phyloP scores from a whole-genome alignment of 371 early-diverging fungal species.

The Rozella allomycis region DNA sequence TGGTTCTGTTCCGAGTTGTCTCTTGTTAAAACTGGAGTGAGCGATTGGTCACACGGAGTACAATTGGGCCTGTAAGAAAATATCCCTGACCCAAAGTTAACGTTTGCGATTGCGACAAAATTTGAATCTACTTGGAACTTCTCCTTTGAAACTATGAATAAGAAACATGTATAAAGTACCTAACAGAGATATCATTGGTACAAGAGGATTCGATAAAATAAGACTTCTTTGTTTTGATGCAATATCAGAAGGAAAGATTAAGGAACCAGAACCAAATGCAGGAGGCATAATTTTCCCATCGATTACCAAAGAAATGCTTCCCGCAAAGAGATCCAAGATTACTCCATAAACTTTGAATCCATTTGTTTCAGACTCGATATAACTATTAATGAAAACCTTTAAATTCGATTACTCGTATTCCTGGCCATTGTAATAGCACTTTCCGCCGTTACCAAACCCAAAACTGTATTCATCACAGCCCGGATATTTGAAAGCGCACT shows the following conservation, averaged over 20 bases:
- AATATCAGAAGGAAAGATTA: constrained; percentile 6
- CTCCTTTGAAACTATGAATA: too few relatives aligned
- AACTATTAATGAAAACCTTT: neutral
- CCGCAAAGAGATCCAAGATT: constrained; percentile 13
- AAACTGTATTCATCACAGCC: constrained; percentile 13
- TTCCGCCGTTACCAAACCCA: constrained; percentile 9
- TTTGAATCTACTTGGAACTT: too few relatives aligned
- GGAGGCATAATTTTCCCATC: constrained; percentile 7
- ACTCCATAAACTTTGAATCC: too few relatives aligned
- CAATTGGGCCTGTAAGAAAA: too few relatives aligned
- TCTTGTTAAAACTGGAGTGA: too few relatives aligned
- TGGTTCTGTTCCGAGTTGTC: too few relatives aligned
- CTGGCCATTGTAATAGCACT: constrained; percentile 2
- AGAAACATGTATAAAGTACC: too few relatives aligned
- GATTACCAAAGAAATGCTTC: constrained; percentile 9
- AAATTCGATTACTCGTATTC: neutral
- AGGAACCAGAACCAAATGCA: constrained; percentile 16
- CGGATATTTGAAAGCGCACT: constrained; percentile 6
- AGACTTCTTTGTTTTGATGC: constrained; percentile 6
- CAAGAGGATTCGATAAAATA: too few relatives aligned
- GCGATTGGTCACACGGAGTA: too few relatives aligned
- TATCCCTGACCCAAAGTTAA: too few relatives aligned
- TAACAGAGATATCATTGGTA: too few relatives aligned
- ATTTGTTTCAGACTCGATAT: constrained; percentile 4
- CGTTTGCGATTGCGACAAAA: too few relatives aligned